A percentile compares a stretch with the other conserved stretches of the same genome.
phyloP scores from a whole-genome alignment of 345 rosid genomes.

The Sonneratia caseolaris region DNA sequence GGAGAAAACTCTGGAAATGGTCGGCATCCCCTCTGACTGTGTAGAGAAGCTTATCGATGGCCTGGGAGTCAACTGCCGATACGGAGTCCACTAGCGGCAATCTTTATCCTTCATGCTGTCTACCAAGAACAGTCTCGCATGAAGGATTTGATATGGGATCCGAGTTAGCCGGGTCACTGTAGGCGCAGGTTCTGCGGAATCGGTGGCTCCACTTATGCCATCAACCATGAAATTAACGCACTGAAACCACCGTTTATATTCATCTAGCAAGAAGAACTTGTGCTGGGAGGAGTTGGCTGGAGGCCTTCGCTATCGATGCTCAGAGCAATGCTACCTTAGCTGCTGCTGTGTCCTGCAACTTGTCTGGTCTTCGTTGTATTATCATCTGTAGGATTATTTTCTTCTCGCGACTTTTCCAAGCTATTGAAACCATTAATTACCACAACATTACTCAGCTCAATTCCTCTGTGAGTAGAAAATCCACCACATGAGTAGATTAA shows the following conservation, averaged over 20 bases:
- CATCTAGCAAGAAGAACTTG: not conserved
- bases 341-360: not conserved
- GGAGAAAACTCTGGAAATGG: constrained; percentile 83
- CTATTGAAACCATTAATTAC: not conserved
- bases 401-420: not conserved
- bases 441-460: too few species aligned
- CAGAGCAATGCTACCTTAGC: not conserved
- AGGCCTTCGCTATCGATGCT: not conserved
- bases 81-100: constrained; percentile 22
- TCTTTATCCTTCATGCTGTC: constrained; percentile 1
- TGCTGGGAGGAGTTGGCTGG: not conserved
- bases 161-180: not conserved
- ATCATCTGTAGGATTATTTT: not conserved
- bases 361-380: not conserved
- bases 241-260: not conserved
- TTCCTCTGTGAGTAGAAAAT: too few species aligned
- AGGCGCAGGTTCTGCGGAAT: not conserved
- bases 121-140: not conserved
- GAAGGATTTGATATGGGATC: not conserved
- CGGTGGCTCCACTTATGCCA: not conserved
- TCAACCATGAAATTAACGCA: not conserved
- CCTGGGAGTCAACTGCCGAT: constrained; percentile 43
- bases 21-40: constrained; percentile 72
- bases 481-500: too few species aligned
- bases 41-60: constrained; percentile 75